A percentile compares a stretch with the other conserved stretches of the same genome.
These are phyloP conservation scores for Colletotrichum plurivorum DNA, from an alignment of 2,329 filamentous ascomycete species.

Conservation along the genomic window DNA sequence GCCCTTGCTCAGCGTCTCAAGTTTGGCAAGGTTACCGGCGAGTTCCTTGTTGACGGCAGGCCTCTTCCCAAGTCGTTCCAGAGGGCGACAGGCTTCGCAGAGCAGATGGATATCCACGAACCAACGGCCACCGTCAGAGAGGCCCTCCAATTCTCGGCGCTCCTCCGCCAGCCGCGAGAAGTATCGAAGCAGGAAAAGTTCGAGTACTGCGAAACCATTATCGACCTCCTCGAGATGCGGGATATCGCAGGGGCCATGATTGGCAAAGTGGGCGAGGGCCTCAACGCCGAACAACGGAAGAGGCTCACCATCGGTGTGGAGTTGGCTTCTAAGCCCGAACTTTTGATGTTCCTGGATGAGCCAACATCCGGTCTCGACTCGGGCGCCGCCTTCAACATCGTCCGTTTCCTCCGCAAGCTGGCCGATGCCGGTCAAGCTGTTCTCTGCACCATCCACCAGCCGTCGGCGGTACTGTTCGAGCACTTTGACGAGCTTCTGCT, in stretches of 20 bases:
- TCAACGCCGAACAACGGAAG: constrained; percentile 73
- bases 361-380: constrained; percentile 71
- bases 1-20: constrained; percentile 81
- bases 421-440: constrained; percentile 72
- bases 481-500: constrained; percentile 70
- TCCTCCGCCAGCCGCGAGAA: constrained; percentile 72
- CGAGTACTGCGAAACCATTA: constrained; percentile 77
- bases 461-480: constrained; percentile 68
- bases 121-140: constrained; percentile 77
- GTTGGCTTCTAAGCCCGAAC: constrained; percentile 69
- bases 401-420: constrained; percentile 73
- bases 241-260: constrained; percentile 76
- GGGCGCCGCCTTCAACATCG: constrained; percentile 72
- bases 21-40: constrained; percentile 82
- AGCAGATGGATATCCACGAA: constrained; percentile 79
- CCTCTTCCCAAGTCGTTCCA: constrained; percentile 83
- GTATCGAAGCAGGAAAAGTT: constrained; percentile 74
- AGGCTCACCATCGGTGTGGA: constrained; percentile 70
- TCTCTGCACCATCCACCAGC: constrained; percentile 73
- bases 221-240: constrained; percentile 79
- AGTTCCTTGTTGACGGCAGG: constrained; percentile 84
- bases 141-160: constrained; percentile 75
- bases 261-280: constrained; percentile 69
- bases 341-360: constrained; percentile 77
- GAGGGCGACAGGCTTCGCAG: constrained; percentile 79